Evolutionary conservation across 305 asterid species (phyloP), one percentile per base, ranked within the genome.

Genomic region (Rubia occidens): DNA sequence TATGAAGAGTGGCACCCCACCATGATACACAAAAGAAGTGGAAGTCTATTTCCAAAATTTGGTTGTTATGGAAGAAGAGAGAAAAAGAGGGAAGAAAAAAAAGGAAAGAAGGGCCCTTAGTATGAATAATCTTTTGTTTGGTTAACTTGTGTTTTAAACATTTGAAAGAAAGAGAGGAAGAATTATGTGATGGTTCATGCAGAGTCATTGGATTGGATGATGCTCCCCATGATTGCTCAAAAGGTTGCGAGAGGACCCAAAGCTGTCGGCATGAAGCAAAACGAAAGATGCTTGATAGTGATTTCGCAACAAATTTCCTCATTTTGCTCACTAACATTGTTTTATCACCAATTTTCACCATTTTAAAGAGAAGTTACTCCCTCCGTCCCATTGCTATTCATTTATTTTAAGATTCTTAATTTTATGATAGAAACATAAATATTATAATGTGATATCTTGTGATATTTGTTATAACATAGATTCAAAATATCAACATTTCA

Each of bases 201-300:
- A 77, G 78, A 64, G 79, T 73, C 78, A 69, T 74, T 67, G 79
- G 86, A 71, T 79, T 67, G 79, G 85, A 71, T 79, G 84, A 80
- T 80, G 86, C 78, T 71, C 75, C 65, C 76, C 81, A 83, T 88
- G 78, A 78, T 77, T 82, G 85, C 61, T 72, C 73, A 82, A 85
- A 88, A 82, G 79, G 83, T 74, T 68, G 65, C 40, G 69, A 63
- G 84, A 84, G 85, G 87, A 82, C 89, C 88, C 86, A 76, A 77
- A 80, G 56, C 74, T 80, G 86, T 82, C 82, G 78, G 83, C 83
- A 76, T 68, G 81, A 75, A 81, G 72, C 82, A 49, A 77, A 73
- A 60, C 82, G 68, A 77, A 72, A 78, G 82, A 79, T 70, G 83
- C 79, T 68, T 75, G 87, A 85, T 74, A 60, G 84, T 71, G 87